Evolutionary conservation across 106 monocot species (phyloP), one percentile per base, ranked within the genome.

Genomic region (Platanthera guangdongensis): DNA sequence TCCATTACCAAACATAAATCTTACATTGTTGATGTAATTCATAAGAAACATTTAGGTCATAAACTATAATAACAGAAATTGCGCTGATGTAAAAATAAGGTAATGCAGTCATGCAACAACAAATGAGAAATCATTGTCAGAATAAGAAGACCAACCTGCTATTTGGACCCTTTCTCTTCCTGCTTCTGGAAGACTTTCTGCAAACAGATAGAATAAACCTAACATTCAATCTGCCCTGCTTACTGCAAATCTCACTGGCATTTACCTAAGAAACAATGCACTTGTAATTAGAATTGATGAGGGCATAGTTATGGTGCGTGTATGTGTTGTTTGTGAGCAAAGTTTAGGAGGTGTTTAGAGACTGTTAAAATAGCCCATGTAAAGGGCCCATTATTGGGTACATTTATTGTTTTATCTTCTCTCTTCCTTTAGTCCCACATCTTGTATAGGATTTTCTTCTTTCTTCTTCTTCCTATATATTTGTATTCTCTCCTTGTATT

Each of bases 201-300:
- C 74, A 64, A 77, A 64, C 5, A 75, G 82, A 51, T 53, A 78
- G 71, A 75, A 52, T 39, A 47, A 76, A 74, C n/a, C 30, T 48
- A 74, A 13, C 55, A 32, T 4, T 62, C 28, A 48, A 16, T 78
- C 54, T 73, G 39, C 54, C 48, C 14, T 62, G 49, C 8, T 15
- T 64, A 4, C 48, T 73, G 50, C 19, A 53, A 8, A 22, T 64
- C n/a, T 63, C 30, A 59, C 64, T 73, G 15, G 8, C 57, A 76
- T 76, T 25, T 47, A 8, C 50, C 78, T 83, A 22, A 39, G 11
- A 60, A 73, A 48, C 12, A 68, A 46, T 45, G 53, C 53, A 53
- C 12, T 14, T 39, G 39, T 39, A 39, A 53, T 53, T 53, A 53
- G 53, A 53, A 53, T 53, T 8, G 53, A 1, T 10, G 53, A 8